These are phyloP conservation scores for Magnusiomyces suaveolens DNA, from an alignment of 1,139 yeast genomes.

Conservation along the genomic window DNA sequence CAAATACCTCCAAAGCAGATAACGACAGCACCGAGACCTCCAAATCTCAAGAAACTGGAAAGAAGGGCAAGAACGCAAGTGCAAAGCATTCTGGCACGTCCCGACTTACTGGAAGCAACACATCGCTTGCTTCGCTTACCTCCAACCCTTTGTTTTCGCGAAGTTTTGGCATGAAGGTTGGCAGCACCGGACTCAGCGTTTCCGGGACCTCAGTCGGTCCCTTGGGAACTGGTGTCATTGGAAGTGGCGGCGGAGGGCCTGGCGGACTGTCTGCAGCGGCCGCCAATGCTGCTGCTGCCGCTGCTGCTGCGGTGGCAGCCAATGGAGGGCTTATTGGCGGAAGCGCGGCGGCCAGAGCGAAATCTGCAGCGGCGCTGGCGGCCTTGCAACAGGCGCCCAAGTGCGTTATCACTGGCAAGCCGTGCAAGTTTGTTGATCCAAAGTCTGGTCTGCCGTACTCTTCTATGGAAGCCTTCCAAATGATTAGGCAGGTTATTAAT, in stretches of 20 bases:
- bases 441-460: conserved; percentile 71
- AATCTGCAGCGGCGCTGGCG: conserved; percentile 13
- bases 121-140: background rate
- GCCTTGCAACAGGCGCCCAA: conserved; percentile 19
- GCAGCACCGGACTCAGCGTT: background rate
- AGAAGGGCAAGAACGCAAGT: background rate
- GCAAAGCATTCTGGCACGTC: background rate
- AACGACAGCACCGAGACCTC: background rate
- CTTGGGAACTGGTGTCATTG: conserved; percentile 5
- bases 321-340: conserved; percentile 7
- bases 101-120: background rate
- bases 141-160: conserved; percentile 3
- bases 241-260: conserved; percentile 1
- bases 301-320: conserved; percentile 15
- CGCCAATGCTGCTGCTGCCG: conserved; percentile 7
- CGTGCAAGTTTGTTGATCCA: conserved; percentile 82
- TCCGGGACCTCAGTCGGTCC: conserved; percentile 6
- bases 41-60: background rate
- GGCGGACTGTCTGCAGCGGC: conserved; percentile 8
- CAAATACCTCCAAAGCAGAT: background rate
- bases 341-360: conserved; percentile 13
- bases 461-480: conserved; percentile 66
- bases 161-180: conserved; percentile 5
- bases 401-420: conserved; percentile 71
- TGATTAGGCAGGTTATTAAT: conserved; percentile 56